Evolutionary conservation across 1,284 basidiomycete species (phyloP).

Genomic region (Vanrija sp.): DNA sequence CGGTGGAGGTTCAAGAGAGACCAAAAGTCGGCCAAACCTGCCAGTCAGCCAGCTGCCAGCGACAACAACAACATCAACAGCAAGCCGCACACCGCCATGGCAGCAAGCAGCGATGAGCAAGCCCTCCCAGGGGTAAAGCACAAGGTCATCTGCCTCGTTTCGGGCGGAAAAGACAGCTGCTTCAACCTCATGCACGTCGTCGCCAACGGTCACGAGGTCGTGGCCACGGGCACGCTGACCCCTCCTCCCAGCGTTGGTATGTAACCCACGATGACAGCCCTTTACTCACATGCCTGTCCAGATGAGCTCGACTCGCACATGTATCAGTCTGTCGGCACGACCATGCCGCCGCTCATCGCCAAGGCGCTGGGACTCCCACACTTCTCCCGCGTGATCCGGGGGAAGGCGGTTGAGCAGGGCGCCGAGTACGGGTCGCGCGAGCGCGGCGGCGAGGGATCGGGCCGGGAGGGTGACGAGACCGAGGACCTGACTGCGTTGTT

Average conservation of each 20-base stretch:
- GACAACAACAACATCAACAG: not conserved
- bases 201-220: conserved; percentile 78
- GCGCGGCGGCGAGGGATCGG: conserved; percentile 49
- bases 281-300: conserved; percentile 39
- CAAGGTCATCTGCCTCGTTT: conserved; percentile 90
- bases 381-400: conserved; percentile 74
- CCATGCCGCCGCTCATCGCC: conserved; percentile 83
- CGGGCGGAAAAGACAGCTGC: conserved; percentile 97
- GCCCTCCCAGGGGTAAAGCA: conserved; percentile 33
- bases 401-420: conserved; percentile 73
- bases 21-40: not conserved
- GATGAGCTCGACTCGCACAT: conserved; percentile 99
- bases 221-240: conserved; percentile 83
- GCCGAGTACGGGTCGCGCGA: conserved; percentile 71
- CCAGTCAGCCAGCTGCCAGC: not conserved
- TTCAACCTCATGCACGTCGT: conserved; percentile 90
- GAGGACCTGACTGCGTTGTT: conserved; percentile 87
- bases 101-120: not conserved
- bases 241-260: conserved; percentile 81
- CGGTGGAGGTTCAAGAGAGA: not conserved
- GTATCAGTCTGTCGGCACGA: conserved; percentile 97
- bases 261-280: not conserved
- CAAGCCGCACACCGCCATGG: not conserved
- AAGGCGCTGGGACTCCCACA: conserved; percentile 81
- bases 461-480: conserved; percentile 81